These are phyloP conservation scores for Helicostylum pulchrum DNA, from an alignment of 192 early-diverging fungal genomes.

Conservation along the genomic window DNA sequence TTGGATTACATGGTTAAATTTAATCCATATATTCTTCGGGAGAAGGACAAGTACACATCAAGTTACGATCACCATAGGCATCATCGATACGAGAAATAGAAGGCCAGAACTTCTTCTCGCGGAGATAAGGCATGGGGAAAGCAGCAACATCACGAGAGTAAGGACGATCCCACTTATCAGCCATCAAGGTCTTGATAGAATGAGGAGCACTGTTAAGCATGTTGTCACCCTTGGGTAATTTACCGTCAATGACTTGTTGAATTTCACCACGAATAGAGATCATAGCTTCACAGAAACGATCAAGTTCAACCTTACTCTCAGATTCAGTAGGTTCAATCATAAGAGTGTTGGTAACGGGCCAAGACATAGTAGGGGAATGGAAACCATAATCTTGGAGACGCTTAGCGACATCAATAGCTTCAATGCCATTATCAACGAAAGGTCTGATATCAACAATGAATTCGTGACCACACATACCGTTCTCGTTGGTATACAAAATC, in stretches of 20 bases:
- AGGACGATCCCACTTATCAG: slow-evolving; percentile 80
- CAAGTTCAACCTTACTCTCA: slow-evolving; percentile 88
- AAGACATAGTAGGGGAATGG: slow-evolving; percentile 99
- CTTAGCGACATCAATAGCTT: slow-evolving; percentile 98
- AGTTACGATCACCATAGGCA: slow-evolving; percentile 90
- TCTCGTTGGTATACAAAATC: slow-evolving; percentile 87
- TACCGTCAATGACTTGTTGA: slow-evolving; percentile 78
- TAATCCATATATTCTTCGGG: slow-evolving; percentile 65
- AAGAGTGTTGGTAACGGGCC: slow-evolving; percentile 97
- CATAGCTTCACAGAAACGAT: slow-evolving; percentile 98
- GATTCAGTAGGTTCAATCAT: slow-evolving; percentile 99
- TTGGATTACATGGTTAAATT: not conserved
- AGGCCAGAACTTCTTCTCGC: slow-evolving; percentile 97
- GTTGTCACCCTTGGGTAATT: slow-evolving; percentile 83
- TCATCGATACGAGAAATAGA: slow-evolving; percentile 91
- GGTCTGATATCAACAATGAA: slow-evolving; percentile 96
- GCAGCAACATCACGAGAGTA: slow-evolving; percentile 89
- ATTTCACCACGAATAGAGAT: slow-evolving; percentile 94
- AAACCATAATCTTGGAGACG: slow-evolving; percentile 98
- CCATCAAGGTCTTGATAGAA: slow-evolving; percentile 70
- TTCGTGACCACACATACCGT: slow-evolving; percentile 98
- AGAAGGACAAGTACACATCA: slow-evolving; percentile 95
- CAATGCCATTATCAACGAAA: slow-evolving; percentile 78
- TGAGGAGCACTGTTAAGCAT: slow-evolving; percentile 89
- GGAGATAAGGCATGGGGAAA: slow-evolving; percentile 80